Percentiles rank a stretch among this genome's conserved stretches.
Conservation (phyloP, 441 rosid species). For the Croton laevigatus region DNA sequence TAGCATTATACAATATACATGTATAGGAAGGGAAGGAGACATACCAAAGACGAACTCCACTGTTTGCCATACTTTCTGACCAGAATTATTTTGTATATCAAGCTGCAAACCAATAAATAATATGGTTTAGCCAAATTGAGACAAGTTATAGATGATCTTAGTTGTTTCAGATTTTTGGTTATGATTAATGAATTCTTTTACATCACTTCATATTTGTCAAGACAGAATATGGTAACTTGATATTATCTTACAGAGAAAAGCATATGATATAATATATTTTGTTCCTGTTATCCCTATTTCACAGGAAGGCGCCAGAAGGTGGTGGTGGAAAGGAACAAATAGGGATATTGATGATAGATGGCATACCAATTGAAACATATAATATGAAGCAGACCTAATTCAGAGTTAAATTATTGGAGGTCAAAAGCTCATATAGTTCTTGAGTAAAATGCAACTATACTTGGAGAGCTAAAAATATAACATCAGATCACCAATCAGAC, state of each 20-base stretch:
- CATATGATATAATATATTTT: too few relatives aligned
- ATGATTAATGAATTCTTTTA: not conserved
- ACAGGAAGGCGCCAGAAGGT: not conserved
- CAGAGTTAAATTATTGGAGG: too few relatives aligned
- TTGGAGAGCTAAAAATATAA: not conserved
- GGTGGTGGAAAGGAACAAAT: not conserved
- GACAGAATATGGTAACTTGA: not conserved
- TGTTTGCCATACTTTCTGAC: constrained; percentile 83
- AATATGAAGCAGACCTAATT: not conserved
- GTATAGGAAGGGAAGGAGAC: constrained; percentile 7
- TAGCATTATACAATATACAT: too few relatives aligned
- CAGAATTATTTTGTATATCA: constrained; percentile 85
- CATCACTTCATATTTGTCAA: constrained; percentile 3
- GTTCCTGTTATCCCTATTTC: not conserved
- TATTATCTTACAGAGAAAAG: not conserved
- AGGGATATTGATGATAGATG: not conserved
- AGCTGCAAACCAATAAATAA: constrained; percentile 56
- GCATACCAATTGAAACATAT: not conserved
- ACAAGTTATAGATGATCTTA: not conserved
- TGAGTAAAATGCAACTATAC: not conserved
- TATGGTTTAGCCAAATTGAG: constrained; percentile 14
- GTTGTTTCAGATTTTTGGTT: constrained; percentile 2
- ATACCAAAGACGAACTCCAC: constrained; percentile 88
- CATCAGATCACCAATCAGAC: not conserved
- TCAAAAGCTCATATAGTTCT: constrained; percentile 12